Percentiles rank a stretch among this genome's conserved stretches.
These are phyloP conservation scores for Geosmithia putterillii DNA, from an alignment of 2,329 filamentous ascomycete species.

Conservation along the genomic window DNA sequence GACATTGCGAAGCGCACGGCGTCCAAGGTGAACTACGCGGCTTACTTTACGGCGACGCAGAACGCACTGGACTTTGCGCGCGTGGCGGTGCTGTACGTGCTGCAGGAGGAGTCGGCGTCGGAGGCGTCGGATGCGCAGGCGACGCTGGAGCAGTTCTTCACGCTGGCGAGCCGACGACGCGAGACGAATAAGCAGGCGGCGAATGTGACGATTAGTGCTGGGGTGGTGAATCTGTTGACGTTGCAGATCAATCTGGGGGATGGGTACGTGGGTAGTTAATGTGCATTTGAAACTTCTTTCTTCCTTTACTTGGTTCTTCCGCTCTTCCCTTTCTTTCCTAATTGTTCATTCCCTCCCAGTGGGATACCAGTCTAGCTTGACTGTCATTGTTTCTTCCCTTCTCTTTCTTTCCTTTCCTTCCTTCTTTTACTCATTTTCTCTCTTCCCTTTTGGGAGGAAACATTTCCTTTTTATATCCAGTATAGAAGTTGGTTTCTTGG, in stretches of 20 bases:
- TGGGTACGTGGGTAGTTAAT: conserved; percentile 14
- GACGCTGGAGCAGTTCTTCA: conserved; percentile 42
- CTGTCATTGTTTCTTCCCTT: too few species aligned
- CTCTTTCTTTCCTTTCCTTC: too few species aligned
- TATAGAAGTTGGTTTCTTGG: too few species aligned
- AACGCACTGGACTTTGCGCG: conserved; percentile 51
- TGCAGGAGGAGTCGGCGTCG: conserved; percentile 39
- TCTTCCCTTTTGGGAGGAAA: too few species aligned
- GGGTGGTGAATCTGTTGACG: conserved; percentile 37
- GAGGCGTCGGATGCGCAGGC: conserved; percentile 42
- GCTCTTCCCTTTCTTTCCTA: too few species aligned
- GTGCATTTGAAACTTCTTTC: too few species aligned
- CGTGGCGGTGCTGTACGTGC: conserved; percentile 47
- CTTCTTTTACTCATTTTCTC: too few species aligned
- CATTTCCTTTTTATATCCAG: too few species aligned
- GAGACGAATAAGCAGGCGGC: conserved; percentile 16
- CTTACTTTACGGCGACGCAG: conserved; percentile 35
- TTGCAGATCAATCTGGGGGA: conserved; percentile 26
- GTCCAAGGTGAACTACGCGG: background rate
- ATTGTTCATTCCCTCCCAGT: too few species aligned
- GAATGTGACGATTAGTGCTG: conserved; percentile 28
- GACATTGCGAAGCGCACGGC: background rate
- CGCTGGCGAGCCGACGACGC: conserved; percentile 14
- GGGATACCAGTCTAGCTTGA: too few species aligned
- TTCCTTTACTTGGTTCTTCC: too few species aligned